phyloP scores from a whole-genome alignment of 2,329 filamentous ascomycete genomes.

The Monosporascus sp. region DNA sequence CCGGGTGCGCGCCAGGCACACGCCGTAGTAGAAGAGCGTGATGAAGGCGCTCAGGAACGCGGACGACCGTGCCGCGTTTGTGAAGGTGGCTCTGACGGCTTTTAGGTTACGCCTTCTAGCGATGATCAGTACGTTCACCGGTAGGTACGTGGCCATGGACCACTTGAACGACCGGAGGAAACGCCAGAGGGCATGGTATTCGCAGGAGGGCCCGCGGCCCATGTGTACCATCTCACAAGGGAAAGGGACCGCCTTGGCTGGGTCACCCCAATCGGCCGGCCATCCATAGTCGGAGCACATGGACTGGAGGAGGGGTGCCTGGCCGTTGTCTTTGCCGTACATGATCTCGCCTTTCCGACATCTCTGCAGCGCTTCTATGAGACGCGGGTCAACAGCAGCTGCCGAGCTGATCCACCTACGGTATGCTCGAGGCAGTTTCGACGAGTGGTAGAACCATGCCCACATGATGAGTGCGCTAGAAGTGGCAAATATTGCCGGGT shows the following conservation, averaged over 20 bases:
- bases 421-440: constrained; percentile 66
- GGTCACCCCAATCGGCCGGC: constrained; percentile 69
- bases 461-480: constrained; percentile 79
- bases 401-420: constrained; percentile 77
- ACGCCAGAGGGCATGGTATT: constrained; percentile 64
- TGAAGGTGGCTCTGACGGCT: constrained; percentile 42
- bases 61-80: constrained; percentile 64
- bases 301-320: constrained; percentile 59
- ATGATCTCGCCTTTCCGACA: constrained; percentile 57
- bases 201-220: constrained; percentile 67
- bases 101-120: constrained; percentile 43
- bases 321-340: constrained; percentile 70
- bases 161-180: constrained; percentile 67
- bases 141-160: constrained; percentile 71
- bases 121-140: constrained; percentile 64
- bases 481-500: constrained; percentile 65
- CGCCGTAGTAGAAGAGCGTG: constrained; percentile 75
- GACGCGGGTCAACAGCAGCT: constrained; percentile 67
- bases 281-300: constrained; percentile 69
- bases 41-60: constrained; percentile 76
- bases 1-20: constrained; percentile 71
- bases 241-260: constrained; percentile 62
- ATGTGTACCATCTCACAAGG: constrained; percentile 84
- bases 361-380: constrained; percentile 68
- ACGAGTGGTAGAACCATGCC: constrained; percentile 77